Percentiles rank a stretch among this genome's conserved stretches.
phyloP scores from a whole-genome alignment of 176 grass and related monocot genomes.

The Triticum turgidum region DNA sequence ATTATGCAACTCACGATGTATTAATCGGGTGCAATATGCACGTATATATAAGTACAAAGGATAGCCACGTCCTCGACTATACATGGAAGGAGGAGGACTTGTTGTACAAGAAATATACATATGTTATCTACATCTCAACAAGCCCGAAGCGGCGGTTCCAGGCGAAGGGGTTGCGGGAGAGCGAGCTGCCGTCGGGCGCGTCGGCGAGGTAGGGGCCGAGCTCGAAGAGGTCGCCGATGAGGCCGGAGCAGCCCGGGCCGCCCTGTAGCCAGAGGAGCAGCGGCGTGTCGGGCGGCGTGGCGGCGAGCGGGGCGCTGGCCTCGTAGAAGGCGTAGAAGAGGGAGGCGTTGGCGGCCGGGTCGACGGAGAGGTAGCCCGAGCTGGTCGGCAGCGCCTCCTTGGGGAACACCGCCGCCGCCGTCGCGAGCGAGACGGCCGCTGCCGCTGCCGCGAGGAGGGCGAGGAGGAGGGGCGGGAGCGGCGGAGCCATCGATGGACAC shows the following conservation, averaged over 20 bases:
- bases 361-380: constrained; percentile 55
- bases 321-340: constrained; percentile 29
- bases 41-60: no score
- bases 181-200: neutral
- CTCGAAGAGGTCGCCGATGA: constrained; percentile 51
- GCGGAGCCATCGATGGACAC: no score
- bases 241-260: constrained; percentile 36
- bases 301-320: constrained; percentile 32
- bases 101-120: no score
- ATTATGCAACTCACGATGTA: no score
- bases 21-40: no score
- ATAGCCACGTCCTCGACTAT: no score
- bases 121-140: no score
- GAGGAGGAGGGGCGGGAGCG: no score
- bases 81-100: no score
- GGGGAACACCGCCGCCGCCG: neutral
- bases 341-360: neutral
- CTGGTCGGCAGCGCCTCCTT: constrained; percentile 37
- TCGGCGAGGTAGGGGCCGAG: constrained; percentile 45
- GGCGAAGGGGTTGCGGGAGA: neutral
- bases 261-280: constrained; percentile 22
- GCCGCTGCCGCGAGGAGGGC: no score
- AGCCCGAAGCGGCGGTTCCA: constrained; percentile 39
- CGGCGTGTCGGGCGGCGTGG: constrained; percentile 16
- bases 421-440: no score